Evolutionary conservation across 768 basidiomycete genomes (phyloP).

Genomic region (Leccinum subgranulosum): DNA sequence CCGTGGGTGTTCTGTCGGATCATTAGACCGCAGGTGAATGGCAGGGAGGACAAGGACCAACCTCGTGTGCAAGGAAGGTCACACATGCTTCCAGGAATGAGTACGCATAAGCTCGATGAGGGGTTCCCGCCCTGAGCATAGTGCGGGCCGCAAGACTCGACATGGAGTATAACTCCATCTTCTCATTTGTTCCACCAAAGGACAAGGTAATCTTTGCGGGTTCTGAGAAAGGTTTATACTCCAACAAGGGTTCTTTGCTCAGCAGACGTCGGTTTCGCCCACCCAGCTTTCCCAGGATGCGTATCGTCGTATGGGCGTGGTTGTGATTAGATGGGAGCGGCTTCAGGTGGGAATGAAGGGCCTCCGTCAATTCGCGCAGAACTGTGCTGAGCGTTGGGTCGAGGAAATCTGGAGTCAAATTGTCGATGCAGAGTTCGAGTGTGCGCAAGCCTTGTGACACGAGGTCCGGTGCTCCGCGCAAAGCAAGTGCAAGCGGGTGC

Average conservation of each 20-base stretch:
- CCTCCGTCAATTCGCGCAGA: slow-evolving; percentile 90
- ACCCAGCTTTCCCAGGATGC: slow-evolving; percentile 94
- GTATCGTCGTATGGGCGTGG: slow-evolving; percentile 91
- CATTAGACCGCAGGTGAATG: slow-evolving; percentile 5
- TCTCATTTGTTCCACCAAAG: slow-evolving; percentile 64
- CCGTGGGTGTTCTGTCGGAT: slow-evolving; percentile 59
- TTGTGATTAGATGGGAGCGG: slow-evolving; percentile 87
- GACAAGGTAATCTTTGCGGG: slow-evolving; percentile 69
- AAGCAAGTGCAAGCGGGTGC: slow-evolving; percentile 90
- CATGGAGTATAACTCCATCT: slow-evolving; percentile 64
- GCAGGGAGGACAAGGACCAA: slow-evolving; percentile 29
- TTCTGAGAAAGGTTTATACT: slow-evolving; percentile 67
- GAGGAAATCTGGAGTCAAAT: slow-evolving; percentile 95
- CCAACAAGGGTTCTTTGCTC: slow-evolving; percentile 72
- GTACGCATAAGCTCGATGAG: slow-evolving; percentile 54
- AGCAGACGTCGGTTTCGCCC: slow-evolving; percentile 89
- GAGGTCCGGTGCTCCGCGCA: slow-evolving; percentile 83
- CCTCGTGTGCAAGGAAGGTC: slow-evolving; percentile 74
- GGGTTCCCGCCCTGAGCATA: slow-evolving; percentile 45
- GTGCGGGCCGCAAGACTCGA: slow-evolving; percentile 62
- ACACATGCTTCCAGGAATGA: slow-evolving; percentile 68
- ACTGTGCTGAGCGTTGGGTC: slow-evolving; percentile 95
- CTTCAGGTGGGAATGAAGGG: slow-evolving; percentile 85
- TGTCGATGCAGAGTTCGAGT: slow-evolving; percentile 98
- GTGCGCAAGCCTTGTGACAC: slow-evolving; percentile 95